A percentile compares a stretch with the other conserved stretches of the same genome.
Conservation (phyloP, 441 rosid species). For the Capsella rubella region DNA sequence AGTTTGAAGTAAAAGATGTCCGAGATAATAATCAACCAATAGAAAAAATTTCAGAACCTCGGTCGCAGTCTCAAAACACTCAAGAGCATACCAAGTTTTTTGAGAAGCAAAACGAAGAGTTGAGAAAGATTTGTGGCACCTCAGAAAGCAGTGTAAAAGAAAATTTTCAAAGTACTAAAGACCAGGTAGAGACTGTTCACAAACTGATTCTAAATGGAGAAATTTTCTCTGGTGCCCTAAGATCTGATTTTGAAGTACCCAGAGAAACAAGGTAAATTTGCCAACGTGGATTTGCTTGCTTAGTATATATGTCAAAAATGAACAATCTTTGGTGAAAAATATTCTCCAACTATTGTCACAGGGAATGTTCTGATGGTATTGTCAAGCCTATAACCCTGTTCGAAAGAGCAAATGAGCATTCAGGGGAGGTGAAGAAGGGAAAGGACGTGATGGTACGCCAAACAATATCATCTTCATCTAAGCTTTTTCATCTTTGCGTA, state of each 20-base stretch:
- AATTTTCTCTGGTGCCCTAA: slow-evolving; percentile 40
- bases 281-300: slow-evolving; percentile 12
- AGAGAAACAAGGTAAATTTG: slow-evolving; percentile 51
- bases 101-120: slow-evolving; percentile 58
- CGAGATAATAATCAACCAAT: slow-evolving; percentile 52
- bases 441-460: slow-evolving; percentile 1
- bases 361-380: slow-evolving; percentile 51
- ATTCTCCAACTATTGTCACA: slow-evolving; percentile 28
- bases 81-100: slow-evolving; percentile 45
- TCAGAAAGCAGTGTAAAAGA: slow-evolving; percentile 51
- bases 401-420: slow-evolving; percentile 28
- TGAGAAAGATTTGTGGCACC: slow-evolving; percentile 50
- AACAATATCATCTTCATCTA: not conserved
- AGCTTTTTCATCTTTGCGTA: slow-evolving; percentile 9
- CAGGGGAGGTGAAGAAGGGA: not conserved
- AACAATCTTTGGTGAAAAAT: not conserved
- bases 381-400: slow-evolving; percentile 36
- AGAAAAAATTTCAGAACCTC: slow-evolving; percentile 52
- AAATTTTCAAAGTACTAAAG: slow-evolving; percentile 48
- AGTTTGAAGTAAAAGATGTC: slow-evolving; percentile 54
- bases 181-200: slow-evolving; percentile 34
- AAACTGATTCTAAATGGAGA: slow-evolving; percentile 33
- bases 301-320: slow-evolving; percentile 21
- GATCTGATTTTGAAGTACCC: slow-evolving; percentile 35
- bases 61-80: slow-evolving; percentile 48